phyloP scores from a whole-genome alignment of 2,329 filamentous ascomycete genomes.

The Parascedosporium putredinis region DNA sequence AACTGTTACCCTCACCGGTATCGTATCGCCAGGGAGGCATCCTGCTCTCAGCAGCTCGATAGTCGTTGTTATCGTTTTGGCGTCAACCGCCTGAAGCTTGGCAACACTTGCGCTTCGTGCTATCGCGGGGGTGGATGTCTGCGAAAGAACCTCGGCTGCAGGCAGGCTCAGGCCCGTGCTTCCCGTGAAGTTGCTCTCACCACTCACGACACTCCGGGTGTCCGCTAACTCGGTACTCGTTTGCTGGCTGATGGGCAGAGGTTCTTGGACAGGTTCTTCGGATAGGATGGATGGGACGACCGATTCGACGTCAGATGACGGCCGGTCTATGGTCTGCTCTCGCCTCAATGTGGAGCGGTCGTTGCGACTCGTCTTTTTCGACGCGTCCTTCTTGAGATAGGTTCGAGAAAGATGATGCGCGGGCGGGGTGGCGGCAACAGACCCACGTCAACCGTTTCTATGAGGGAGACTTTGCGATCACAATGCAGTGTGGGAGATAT shows the following conservation, averaged over 20 bases:
- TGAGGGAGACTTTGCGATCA: constrained; percentile 68
- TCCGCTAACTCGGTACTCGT: constrained; percentile 29
- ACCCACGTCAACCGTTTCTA: constrained; percentile 79
- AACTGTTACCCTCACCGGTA: constrained; percentile 71
- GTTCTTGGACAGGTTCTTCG: constrained; percentile 23
- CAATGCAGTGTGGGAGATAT: constrained; percentile 72
- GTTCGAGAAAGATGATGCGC: constrained; percentile 76
- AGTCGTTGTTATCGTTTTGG: constrained; percentile 76
- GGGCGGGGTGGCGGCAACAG: constrained; percentile 63
- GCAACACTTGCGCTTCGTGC: constrained; percentile 10
- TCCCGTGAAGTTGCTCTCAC: constrained; percentile 58
- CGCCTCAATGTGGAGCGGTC: constrained; percentile 5
- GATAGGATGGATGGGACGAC: constrained; percentile 29
- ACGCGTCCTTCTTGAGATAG: constrained; percentile 61
- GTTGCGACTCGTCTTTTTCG: constrained; percentile 36
- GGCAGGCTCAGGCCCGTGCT: constrained; percentile 50
- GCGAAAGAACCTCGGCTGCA: constrained; percentile 20
- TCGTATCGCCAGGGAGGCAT: constrained; percentile 72
- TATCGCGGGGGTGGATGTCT: neutral
- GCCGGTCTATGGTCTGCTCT: constrained; percentile 15
- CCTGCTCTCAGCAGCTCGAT: constrained; percentile 75
- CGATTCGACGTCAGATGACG: constrained; percentile 26
- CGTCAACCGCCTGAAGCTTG: constrained; percentile 37
- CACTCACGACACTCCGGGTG: constrained; percentile 58
- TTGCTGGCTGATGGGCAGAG: neutral